These are phyloP conservation scores for Turritis glabra DNA, from an alignment of 345 rosid genomes.

Conservation along the genomic window DNA sequence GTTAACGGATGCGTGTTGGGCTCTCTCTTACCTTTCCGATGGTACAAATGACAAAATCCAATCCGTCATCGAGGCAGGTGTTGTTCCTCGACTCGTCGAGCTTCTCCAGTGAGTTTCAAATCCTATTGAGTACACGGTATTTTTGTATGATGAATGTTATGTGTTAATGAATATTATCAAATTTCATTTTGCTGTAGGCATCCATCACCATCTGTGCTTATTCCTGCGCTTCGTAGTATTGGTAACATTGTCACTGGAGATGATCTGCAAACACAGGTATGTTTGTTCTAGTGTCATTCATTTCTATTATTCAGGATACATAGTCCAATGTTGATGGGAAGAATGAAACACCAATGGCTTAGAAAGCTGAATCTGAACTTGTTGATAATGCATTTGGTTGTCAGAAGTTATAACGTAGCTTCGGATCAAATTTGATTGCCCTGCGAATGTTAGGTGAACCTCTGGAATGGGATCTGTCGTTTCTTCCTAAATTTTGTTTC, in stretches of 20 bases:
- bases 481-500: neutral
- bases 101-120: constrained; percentile 68
- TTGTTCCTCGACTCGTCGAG: constrained; percentile 81
- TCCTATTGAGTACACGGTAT: neutral
- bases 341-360: neutral
- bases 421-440: neutral
- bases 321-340: neutral
- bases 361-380: neutral
- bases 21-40: constrained; percentile 92
- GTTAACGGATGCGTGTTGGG: constrained; percentile 98
- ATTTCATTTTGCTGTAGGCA: constrained; percentile 43
- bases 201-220: constrained; percentile 76
- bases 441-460: neutral
- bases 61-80: constrained; percentile 87
- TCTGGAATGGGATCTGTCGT: neutral
- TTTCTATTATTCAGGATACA: neutral
- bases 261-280: constrained; percentile 71
- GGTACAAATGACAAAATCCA: constrained; percentile 98
- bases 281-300: neutral
- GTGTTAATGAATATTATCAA: neutral
- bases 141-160: neutral
- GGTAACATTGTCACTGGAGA: constrained; percentile 91
- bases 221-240: constrained; percentile 83
- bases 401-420: neutral
- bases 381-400: constrained; percentile 4